A percentile compares a stretch with the other conserved stretches of the same genome.
Evolutionary conservation across 345 rosid species (phyloP).

Genomic region (Limnanthes douglasii): DNA sequence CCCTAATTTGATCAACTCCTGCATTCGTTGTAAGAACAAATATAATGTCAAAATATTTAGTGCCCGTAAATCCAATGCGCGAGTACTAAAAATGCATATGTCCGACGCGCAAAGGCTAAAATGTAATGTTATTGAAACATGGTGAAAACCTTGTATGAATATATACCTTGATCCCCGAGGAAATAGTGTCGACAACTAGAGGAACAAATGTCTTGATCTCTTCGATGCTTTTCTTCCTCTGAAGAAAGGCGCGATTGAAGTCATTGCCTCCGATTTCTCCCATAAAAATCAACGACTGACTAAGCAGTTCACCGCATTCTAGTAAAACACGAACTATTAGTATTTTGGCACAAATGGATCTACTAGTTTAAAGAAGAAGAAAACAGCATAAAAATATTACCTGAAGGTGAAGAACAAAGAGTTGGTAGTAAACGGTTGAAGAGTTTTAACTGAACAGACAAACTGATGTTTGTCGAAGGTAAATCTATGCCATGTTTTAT

Average conservation of each 20-base stretch:
- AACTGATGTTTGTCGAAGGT: conserved; percentile 14
- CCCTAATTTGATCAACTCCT: conserved; percentile 32
- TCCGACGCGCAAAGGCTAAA: no score
- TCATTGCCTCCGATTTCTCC: conserved; percentile 9
- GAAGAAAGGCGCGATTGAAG: no score
- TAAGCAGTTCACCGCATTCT: neutral
- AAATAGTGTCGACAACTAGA: conserved; percentile 14
- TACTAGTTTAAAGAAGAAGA: neutral
- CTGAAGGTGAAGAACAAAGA: conserved; percentile 16
- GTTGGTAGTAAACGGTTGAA: conserved; percentile 29
- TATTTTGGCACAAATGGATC: neutral
- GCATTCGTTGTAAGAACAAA: conserved; percentile 4
- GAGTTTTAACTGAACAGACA: conserved; percentile 19
- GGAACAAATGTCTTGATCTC: conserved; percentile 19
- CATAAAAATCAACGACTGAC: neutral
- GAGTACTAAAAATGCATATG: no score
- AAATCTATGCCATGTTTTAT: conserved; percentile 14
- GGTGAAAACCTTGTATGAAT: neutral
- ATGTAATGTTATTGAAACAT: neutral
- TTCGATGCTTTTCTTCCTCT: conserved; percentile 8
- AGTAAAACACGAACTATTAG: neutral
- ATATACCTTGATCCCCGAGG: conserved; percentile 20
- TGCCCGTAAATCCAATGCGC: no score
- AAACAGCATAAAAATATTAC: no score
- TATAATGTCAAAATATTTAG: no score